phyloP scores from a whole-genome alignment of 2,329 filamentous ascomycete genomes.

The Pestalotiopsis sp. region DNA sequence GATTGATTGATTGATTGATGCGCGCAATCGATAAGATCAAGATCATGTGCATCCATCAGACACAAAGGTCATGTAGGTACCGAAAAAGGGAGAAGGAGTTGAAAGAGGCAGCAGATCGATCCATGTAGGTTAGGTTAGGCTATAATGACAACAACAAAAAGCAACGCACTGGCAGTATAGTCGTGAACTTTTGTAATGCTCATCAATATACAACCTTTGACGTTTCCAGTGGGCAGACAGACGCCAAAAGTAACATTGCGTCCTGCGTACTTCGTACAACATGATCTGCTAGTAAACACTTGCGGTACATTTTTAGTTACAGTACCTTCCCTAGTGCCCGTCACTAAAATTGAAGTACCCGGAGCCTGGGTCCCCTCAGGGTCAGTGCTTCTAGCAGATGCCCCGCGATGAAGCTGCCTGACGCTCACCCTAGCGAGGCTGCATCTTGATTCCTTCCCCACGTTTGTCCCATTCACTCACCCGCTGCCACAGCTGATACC shows the following conservation, averaged over 20 bases:
- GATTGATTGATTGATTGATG: too few relatives aligned
- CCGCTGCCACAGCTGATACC: neutral
- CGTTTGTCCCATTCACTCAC: neutral
- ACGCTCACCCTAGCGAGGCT: neutral
- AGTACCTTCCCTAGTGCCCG: neutral
- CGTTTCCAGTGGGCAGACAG: neutral
- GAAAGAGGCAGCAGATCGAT: too few relatives aligned
- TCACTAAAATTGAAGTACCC: neutral
- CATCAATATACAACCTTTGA: too few relatives aligned
- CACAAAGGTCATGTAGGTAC: neutral
- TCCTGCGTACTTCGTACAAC: neutral
- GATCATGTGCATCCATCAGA: neutral
- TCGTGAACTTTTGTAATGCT: too few relatives aligned
- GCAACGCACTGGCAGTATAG: too few relatives aligned
- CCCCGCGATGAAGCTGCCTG: slow-evolving; percentile 5
- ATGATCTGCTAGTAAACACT: neutral
- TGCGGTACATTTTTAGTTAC: neutral
- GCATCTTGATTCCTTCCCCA: slow-evolving; percentile 4
- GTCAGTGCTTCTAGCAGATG: neutral
- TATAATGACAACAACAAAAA: too few relatives aligned
- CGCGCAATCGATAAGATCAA: too few relatives aligned
- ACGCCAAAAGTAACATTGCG: neutral
- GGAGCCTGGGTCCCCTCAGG: neutral
- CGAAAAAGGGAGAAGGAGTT: too few relatives aligned
- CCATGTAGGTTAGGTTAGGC: too few relatives aligned